Base-by-base conservation (phyloP, 2,329 filamentous ascomycete species). In the Pseudopyricularia javanii region DNA sequence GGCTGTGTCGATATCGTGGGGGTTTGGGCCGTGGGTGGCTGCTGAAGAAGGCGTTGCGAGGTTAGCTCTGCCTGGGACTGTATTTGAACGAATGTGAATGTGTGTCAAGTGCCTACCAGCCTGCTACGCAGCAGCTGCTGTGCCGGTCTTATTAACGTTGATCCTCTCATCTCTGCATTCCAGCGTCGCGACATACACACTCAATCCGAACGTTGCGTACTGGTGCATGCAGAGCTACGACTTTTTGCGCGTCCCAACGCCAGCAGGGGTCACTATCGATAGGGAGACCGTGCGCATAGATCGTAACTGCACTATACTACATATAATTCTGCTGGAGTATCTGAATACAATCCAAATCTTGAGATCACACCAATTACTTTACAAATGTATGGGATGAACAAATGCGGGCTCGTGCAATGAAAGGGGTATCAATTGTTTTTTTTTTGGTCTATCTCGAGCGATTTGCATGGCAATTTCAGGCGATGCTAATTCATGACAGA, bases 131-230 rank as follows among this genome's bases (percentile, higher is more conserved):
- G 52, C 17, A 63, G 56, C 47, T 60, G 60, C 62, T 63, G 63
- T 47, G 65, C 54, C 54, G 66, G 64, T 60, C 65, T 59, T 66
- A 68, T 58, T 66, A 68, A 62, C 56, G 64, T 62, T 50, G 63
- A 62, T 53, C 62, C 55, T 55, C 61, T 65, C 64, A 68, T 68
- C 55, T 60, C 61, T 62, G 61, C 58, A 52, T 45, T 40, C 9
- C 40, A 20, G 40, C 40, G 40, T 45, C 40, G 40, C 22, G 40
- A 45, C 24, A 26, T 45, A 24, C 40, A 45, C 12, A 20, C 24
- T 24, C 12, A 45, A 20, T 26, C 3, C 15, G 20, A 43, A 20
- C 17, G 40, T 12, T 26, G 24, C 22, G 40, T 45, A 20, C 15
- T 24, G 14, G 20, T 12, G 24, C 22, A 24, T 45, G 40, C 22